phyloP scores from a whole-genome alignment of 805 yeast species.

The Ogataea neopini region DNA sequence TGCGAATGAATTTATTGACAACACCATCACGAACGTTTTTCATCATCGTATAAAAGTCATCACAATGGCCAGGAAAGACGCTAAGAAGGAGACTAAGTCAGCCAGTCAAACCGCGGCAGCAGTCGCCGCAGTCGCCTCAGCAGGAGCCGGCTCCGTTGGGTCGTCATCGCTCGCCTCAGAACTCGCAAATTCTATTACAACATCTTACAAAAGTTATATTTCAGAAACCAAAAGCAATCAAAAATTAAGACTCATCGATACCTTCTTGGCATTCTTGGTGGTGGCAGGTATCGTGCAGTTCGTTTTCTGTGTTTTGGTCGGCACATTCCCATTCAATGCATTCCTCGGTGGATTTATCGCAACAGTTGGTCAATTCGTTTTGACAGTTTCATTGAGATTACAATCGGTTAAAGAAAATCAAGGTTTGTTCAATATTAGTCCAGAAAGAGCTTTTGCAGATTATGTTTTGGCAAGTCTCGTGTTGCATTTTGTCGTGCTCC shows the following conservation, averaged over 20 bases:
- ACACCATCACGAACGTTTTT: no score
- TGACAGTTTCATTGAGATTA: constrained; percentile 78
- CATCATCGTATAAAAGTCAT: not conserved
- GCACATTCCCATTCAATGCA: constrained; percentile 96
- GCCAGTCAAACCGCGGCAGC: constrained; percentile 6
- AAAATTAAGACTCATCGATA: constrained; percentile 68
- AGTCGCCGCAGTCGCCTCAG: constrained; percentile 7
- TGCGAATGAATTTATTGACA: no score
- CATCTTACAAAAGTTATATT: constrained; percentile 36
- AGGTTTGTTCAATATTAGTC: constrained; percentile 27
- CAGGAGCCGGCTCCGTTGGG: constrained; percentile 13
- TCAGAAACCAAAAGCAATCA: constrained; percentile 34
- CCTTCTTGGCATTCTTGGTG: constrained; percentile 74
- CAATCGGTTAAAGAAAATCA: constrained; percentile 47
- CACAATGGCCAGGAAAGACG: constrained; percentile 43
- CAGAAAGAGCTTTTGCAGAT: constrained; percentile 78
- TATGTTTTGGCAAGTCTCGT: constrained; percentile 83
- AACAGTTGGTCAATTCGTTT: constrained; percentile 94
- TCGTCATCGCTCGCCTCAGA: constrained; percentile 30
- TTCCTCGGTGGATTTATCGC: constrained; percentile 89
- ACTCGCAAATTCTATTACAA: constrained; percentile 32
- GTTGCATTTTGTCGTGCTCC: constrained; percentile 84
- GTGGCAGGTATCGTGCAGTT: constrained; percentile 77
- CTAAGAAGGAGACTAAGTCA: constrained; percentile 2
- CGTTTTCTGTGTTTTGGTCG: constrained; percentile 70